These are phyloP conservation scores for Bipolaris oryzae DNA, from an alignment of 2,329 filamentous ascomycete genomes.

Conservation along the genomic window DNA sequence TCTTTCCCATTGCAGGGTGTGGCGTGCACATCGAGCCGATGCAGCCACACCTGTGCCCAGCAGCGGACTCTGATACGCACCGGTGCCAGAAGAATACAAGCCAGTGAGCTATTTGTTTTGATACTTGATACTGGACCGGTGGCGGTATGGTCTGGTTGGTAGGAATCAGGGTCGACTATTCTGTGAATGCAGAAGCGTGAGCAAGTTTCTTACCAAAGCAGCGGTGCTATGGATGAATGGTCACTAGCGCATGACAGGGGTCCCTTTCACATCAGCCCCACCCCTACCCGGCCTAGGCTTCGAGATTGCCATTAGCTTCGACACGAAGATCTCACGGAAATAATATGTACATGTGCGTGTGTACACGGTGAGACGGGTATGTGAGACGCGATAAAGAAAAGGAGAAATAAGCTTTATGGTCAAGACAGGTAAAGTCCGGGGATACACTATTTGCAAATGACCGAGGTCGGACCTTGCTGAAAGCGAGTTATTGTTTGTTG, in stretches of 20 bases:
- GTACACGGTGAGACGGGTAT: not conserved
- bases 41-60: conserved; percentile 18
- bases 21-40: conserved; percentile 30
- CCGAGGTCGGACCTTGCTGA: not conserved
- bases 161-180: conserved; percentile 11
- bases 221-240: conserved; percentile 14
- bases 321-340: conserved; percentile 2
- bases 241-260: conserved; percentile 29
- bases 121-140: conserved; percentile 18
- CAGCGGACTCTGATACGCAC: conserved; percentile 10
- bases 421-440: not conserved
- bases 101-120: conserved; percentile 26
- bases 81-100: conserved; percentile 23
- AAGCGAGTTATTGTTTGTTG: not conserved
- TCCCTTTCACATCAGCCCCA: conserved; percentile 19
- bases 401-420: not conserved
- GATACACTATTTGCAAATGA: not conserved
- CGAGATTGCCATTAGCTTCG: not conserved
- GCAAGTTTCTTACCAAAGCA: conserved; percentile 42
- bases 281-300: not conserved
- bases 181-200: conserved; percentile 30
- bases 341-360: not conserved
- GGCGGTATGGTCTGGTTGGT: conserved; percentile 24
- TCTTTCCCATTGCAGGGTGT: conserved; percentile 31
- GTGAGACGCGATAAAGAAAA: not conserved